These are phyloP conservation scores for Strombidium stylifer DNA, from an alignment of 73 alveolate genomes.

Conservation along the genomic window DNA sequence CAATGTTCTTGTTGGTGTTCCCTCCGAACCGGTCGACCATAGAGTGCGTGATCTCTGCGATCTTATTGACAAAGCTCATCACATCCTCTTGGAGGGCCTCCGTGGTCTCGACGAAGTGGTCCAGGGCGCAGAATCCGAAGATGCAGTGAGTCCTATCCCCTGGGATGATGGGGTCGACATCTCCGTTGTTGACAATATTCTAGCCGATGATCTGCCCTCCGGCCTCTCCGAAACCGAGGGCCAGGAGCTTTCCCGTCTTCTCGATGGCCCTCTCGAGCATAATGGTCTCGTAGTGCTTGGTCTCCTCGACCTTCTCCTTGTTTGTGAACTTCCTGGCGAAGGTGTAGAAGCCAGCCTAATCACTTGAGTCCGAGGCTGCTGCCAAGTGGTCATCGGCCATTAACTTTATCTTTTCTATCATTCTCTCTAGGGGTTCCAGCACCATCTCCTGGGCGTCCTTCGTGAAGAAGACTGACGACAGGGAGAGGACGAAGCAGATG, in stretches of 20 bases:
- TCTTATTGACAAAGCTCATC: conserved; percentile 88
- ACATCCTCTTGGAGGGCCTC: conserved; percentile 77
- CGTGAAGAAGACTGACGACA: conserved; percentile 58
- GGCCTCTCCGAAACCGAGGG: conserved; percentile 82
- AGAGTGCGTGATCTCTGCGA: conserved; percentile 83
- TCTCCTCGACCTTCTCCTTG: background rate
- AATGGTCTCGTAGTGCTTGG: conserved; percentile 57
- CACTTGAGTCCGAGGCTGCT: conserved; percentile 58
- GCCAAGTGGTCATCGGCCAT: conserved; percentile 64
- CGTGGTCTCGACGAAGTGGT: conserved; percentile 85
- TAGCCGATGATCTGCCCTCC: conserved; percentile 75
- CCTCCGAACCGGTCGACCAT: conserved; percentile 90
- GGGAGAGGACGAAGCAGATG: conserved; percentile 55
- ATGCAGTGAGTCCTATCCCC: conserved; percentile 74
- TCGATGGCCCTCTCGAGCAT: conserved; percentile 70
- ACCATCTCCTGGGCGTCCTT: conserved; percentile 64
- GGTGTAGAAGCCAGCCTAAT: conserved; percentile 36
- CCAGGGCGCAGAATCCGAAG: conserved; percentile 90
- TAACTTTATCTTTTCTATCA: conserved; percentile 63
- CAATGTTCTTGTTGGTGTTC: conserved; percentile 87
- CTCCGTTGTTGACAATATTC: conserved; percentile 67
- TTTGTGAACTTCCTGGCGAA: conserved; percentile 7
- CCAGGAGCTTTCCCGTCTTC: conserved; percentile 81
- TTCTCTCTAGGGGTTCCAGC: conserved; percentile 68
- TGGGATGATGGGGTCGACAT: conserved; percentile 73